Evolutionary conservation across 371 early-diverging fungal species (phyloP).

Genomic region (Rhizopus arrhizus): DNA sequence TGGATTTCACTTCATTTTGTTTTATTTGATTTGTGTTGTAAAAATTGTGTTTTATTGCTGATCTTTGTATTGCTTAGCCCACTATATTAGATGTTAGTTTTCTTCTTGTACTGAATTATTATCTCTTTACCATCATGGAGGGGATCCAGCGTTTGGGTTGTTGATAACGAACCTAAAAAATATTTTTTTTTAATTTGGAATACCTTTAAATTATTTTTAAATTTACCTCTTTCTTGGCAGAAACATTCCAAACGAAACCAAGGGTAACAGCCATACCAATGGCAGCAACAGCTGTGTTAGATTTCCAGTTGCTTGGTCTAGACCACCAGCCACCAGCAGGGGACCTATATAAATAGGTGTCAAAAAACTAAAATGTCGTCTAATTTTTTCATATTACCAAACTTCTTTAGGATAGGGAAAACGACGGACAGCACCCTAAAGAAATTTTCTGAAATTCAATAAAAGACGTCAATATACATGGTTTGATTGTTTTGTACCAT

Average conservation of each 20-base stretch:
- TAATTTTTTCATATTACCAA: constrained; percentile 33
- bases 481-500: background rate
- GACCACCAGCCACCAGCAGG: constrained; percentile 92
- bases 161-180: constrained; percentile 55
- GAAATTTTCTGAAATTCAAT: background rate
- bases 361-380: background rate
- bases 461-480: background rate
- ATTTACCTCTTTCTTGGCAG: constrained; percentile 80
- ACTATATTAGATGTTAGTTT: constrained; percentile 35
- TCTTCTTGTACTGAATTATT: constrained; percentile 1
- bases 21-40: constrained; percentile 2
- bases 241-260: constrained; percentile 73
- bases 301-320: constrained; percentile 77
- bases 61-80: constrained; percentile 79
- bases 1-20: no score
- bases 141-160: constrained; percentile 83
- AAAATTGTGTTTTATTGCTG: constrained; percentile 25
- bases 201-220: background rate
- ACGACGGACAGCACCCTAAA: constrained; percentile 49
- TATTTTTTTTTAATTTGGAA: background rate
- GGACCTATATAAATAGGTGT: constrained; percentile 45
- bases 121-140: constrained; percentile 66
- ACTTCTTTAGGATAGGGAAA: constrained; percentile 58
- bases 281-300: constrained; percentile 77
- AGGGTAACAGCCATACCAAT: constrained; percentile 65